Percentiles rank a stretch among this genome's conserved stretches.
Evolutionary conservation across 2,329 filamentous ascomycete genomes (phyloP).

Genomic region (Paecilomyces sp.): DNA sequence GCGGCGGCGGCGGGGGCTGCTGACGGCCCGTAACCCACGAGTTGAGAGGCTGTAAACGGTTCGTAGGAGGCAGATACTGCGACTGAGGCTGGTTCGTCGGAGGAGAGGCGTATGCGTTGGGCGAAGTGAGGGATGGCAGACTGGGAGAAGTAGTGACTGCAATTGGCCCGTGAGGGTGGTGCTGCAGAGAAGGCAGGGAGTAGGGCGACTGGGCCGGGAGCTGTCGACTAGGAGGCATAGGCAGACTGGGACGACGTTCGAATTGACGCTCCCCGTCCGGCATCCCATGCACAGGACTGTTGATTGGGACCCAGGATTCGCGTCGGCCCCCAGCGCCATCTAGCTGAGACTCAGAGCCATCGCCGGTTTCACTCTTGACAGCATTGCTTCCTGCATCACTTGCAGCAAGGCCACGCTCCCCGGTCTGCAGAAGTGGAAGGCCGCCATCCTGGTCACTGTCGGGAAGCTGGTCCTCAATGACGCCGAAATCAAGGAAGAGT

Average conservation of each 20-base stretch:
- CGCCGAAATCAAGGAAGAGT: slow-evolving; percentile 32
- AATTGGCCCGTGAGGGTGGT: slow-evolving; percentile 22
- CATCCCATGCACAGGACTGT: slow-evolving; percentile 23
- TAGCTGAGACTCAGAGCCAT: slow-evolving; percentile 18
- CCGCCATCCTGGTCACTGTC: slow-evolving; percentile 30
- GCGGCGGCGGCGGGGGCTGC: slow-evolving; percentile 17
- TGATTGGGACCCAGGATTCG: slow-evolving; percentile 36
- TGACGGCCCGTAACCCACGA: slow-evolving; percentile 28
- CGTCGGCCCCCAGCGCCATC: slow-evolving; percentile 27
- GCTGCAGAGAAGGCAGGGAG: slow-evolving; percentile 27
- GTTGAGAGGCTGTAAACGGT: slow-evolving; percentile 33
- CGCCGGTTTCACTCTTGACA: slow-evolving; percentile 33
- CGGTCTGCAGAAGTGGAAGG: slow-evolving; percentile 15
- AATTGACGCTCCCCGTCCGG: slow-evolving; percentile 22
- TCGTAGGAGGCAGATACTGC: slow-evolving; percentile 19
- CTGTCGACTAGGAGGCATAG: slow-evolving; percentile 25
- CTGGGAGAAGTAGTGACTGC: slow-evolving; percentile 24
- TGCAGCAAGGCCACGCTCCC: slow-evolving; percentile 21
- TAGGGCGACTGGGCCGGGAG: slow-evolving; percentile 28
- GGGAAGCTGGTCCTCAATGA: slow-evolving; percentile 30
- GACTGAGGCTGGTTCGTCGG: slow-evolving; percentile 17
- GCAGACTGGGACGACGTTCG: slow-evolving; percentile 28
- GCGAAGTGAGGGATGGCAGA: slow-evolving; percentile 23
- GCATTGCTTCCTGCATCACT: slow-evolving; percentile 35
- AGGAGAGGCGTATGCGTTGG: slow-evolving; percentile 14